Evolutionary conservation across 176 grass and related monocot genomes (phyloP).

Genomic region (Triticum timopheevii): DNA sequence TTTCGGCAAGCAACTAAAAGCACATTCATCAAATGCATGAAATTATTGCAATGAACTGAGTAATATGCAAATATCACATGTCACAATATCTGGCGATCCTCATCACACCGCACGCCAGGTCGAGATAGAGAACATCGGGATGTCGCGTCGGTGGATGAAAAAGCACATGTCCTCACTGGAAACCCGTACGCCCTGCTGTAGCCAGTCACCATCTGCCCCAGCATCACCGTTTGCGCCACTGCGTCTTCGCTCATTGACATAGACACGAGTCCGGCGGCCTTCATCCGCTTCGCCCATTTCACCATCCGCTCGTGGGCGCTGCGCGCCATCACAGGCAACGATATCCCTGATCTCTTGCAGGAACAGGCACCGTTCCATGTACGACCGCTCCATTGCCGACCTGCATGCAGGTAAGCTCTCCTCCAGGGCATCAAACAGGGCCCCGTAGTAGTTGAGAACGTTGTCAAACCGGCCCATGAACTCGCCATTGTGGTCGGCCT

Average conservation of each 20-base stretch:
- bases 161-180: too few species aligned
- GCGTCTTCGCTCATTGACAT: not conserved
- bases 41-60: too few species aligned
- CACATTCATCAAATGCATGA: too few species aligned
- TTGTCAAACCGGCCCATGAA: not conserved
- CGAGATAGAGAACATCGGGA: too few species aligned
- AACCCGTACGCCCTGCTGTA: too few species aligned
- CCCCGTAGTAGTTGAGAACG: not conserved
- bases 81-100: too few species aligned
- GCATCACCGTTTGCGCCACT: not conserved
- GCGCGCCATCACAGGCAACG: conserved; percentile 34
- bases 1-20: too few species aligned
- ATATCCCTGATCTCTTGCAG: conserved; percentile 60
- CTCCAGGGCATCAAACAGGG: not conserved
- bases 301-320: conserved; percentile 51
- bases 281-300: conserved; percentile 39
- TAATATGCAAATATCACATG: too few species aligned
- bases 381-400: conserved; percentile 24
- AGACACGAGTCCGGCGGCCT: not conserved
- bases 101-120: too few species aligned
- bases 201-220: too few species aligned
- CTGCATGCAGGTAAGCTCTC: not conserved
- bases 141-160: too few species aligned
- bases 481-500: conserved; percentile 47
- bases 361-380: conserved; percentile 40